These are phyloP conservation scores for Fusarium papillatum DNA, from an alignment of 2,329 filamentous ascomycete genomes.

Conservation along the genomic window DNA sequence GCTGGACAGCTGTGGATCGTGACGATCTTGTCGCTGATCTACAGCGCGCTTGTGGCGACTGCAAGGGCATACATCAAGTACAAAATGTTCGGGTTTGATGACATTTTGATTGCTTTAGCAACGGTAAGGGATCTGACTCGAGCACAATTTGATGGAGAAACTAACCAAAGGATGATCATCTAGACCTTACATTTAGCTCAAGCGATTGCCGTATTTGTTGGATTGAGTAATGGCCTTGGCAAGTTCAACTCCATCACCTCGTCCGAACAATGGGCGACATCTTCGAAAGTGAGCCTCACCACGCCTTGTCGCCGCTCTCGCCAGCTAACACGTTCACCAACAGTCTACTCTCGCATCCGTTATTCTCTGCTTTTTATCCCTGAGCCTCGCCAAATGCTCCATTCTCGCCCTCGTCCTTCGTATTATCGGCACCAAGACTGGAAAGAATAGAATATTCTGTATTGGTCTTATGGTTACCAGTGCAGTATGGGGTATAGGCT, in stretches of 20 bases:
- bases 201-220: constrained; percentile 35
- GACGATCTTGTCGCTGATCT: constrained; percentile 38
- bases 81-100: constrained; percentile 38
- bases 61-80: constrained; percentile 38
- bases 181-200: constrained; percentile 33
- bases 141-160: not conserved
- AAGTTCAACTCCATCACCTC: constrained; percentile 35
- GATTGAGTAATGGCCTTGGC: constrained; percentile 17
- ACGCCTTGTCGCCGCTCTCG: accelerated
- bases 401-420: constrained; percentile 38
- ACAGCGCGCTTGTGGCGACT: constrained; percentile 25
- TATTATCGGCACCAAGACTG: constrained; percentile 33
- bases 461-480: constrained; percentile 22
- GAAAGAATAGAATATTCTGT: constrained; percentile 24
- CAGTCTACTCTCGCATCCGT: constrained; percentile 26
- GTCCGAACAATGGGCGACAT: constrained; percentile 24
- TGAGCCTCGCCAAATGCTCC: constrained; percentile 32
- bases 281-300: constrained; percentile 14
- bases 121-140: constrained; percentile 9
- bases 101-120: constrained; percentile 25
- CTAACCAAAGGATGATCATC: not conserved
- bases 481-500: constrained; percentile 18
- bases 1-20: constrained; percentile 39
- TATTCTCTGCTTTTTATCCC: constrained; percentile 18
- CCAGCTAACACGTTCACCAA: not conserved